A percentile compares a stretch with the other conserved stretches of the same genome.
These are phyloP conservation scores for Fusarium brevicatenulatum DNA, from an alignment of 2,329 filamentous ascomycete species.

Conservation along the genomic window DNA sequence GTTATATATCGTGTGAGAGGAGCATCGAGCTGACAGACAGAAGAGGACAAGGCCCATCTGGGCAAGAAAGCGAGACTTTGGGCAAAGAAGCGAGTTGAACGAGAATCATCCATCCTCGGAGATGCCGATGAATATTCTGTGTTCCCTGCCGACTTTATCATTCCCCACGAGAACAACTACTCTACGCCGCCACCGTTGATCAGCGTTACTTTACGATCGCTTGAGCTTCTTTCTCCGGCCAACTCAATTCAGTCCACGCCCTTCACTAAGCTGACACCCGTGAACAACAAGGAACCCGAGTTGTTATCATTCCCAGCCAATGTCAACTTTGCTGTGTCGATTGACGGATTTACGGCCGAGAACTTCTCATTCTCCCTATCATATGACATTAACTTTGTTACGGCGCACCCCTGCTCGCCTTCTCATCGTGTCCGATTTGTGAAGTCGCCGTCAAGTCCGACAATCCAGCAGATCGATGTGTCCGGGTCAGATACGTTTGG, in stretches of 20 bases:
- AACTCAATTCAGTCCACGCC: slow-evolving; percentile 59
- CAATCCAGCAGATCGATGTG: slow-evolving; percentile 66
- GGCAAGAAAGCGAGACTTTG: slow-evolving; percentile 69
- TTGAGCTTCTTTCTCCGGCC: slow-evolving; percentile 59
- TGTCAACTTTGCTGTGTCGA: slow-evolving; percentile 49
- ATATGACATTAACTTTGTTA: slow-evolving; percentile 72
- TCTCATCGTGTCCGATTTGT: slow-evolving; percentile 67
- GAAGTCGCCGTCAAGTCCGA: slow-evolving; percentile 68
- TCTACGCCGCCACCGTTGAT: slow-evolving; percentile 58
- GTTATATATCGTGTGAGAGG: neutral
- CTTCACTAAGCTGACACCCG: slow-evolving; percentile 47
- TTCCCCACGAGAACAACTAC: slow-evolving; percentile 67
- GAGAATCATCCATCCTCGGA: slow-evolving; percentile 69
- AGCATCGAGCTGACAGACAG: slow-evolving; percentile 22
- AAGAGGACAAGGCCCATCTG: slow-evolving; percentile 61
- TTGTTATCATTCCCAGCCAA: slow-evolving; percentile 50
- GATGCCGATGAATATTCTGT: slow-evolving; percentile 64
- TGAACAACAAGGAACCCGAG: slow-evolving; percentile 43
- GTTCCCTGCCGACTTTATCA: slow-evolving; percentile 70
- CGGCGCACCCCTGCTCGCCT: slow-evolving; percentile 71
- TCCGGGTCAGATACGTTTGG: slow-evolving; percentile 56
- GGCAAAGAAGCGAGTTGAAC: slow-evolving; percentile 68
- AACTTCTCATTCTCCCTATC: slow-evolving; percentile 58
- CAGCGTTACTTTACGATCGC: slow-evolving; percentile 59
- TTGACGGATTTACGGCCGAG: slow-evolving; percentile 54